Percentiles rank a stretch among this genome's conserved stretches.
These are phyloP conservation scores for Neocatenulostroma microsporum DNA, from an alignment of 2,329 filamentous ascomycete genomes.

Conservation along the genomic window DNA sequence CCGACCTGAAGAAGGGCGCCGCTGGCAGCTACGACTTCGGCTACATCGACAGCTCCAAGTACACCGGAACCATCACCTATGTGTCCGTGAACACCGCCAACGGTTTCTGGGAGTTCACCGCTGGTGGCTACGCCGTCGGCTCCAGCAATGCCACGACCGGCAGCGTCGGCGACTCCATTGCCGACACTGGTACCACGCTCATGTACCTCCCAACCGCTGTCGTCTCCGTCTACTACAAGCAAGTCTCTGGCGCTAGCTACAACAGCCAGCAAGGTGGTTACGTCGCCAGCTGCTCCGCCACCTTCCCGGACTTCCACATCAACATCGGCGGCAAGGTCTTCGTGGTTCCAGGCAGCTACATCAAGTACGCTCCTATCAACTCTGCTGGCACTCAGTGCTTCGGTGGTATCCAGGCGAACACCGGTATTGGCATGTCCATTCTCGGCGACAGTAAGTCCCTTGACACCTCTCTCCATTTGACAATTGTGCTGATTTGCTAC, in stretches of 20 bases:
- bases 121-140: constrained; percentile 51
- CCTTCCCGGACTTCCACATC: constrained; percentile 48
- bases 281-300: constrained; percentile 45
- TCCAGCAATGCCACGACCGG: constrained; percentile 31
- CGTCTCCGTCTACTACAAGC: constrained; percentile 52
- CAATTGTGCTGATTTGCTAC: no score
- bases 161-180: constrained; percentile 50
- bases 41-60: constrained; percentile 52
- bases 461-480: no score
- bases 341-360: constrained; percentile 46
- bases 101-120: constrained; percentile 57
- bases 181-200: constrained; percentile 65
- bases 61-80: constrained; percentile 52
- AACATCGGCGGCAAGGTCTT: constrained; percentile 44
- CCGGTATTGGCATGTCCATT: constrained; percentile 56
- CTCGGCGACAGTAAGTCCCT: no score
- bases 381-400: constrained; percentile 50
- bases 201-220: constrained; percentile 50
- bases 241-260: constrained; percentile 47
- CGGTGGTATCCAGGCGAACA: constrained; percentile 63
- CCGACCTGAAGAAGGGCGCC: constrained; percentile 46
- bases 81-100: constrained; percentile 48
- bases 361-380: constrained; percentile 46
- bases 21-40: constrained; percentile 21
- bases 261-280: constrained; percentile 46